These are phyloP conservation scores for Tricholoma furcatifolium DNA, from an alignment of 768 basidiomycete genomes.

Conservation along the genomic window DNA sequence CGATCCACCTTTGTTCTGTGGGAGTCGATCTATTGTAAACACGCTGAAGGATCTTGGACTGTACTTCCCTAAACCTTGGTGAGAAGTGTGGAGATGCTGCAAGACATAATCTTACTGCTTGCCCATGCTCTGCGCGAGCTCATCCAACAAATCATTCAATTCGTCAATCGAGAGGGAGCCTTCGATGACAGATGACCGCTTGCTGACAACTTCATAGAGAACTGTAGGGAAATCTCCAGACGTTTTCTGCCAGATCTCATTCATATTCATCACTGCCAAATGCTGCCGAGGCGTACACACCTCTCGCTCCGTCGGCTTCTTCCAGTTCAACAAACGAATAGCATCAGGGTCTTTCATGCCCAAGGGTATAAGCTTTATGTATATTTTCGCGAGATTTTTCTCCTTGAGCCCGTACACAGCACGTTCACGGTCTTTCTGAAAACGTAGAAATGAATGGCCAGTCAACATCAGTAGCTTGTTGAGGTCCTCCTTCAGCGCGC, in stretches of 20 bases:
- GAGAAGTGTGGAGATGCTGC: conserved; percentile 8
- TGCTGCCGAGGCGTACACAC: conserved; percentile 32
- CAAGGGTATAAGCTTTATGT: conserved; percentile 87
- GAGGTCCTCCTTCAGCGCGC: conserved; percentile 14
- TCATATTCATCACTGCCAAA: background rate
- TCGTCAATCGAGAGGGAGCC: conserved; percentile 79
- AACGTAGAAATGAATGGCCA: background rate
- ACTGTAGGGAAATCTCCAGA: conserved; percentile 90
- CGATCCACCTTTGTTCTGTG: conserved; percentile 92
- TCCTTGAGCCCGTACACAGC: conserved; percentile 94
- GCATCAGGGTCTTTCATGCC: conserved; percentile 80
- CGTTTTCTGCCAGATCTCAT: conserved; percentile 42
- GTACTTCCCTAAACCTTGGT: conserved; percentile 55
- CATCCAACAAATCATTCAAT: conserved; percentile 78
- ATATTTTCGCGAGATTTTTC: conserved; percentile 88
- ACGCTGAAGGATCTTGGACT: conserved; percentile 73
- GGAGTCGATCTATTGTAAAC: conserved; percentile 79
- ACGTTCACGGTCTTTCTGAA: conserved; percentile 90
- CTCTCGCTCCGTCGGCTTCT: conserved; percentile 67
- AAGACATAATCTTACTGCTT: conserved; percentile 57
- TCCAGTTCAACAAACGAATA: conserved; percentile 86
- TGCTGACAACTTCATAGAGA: conserved; percentile 82
- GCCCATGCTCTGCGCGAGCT: conserved; percentile 67
- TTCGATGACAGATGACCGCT: conserved; percentile 77
- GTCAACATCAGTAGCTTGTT: background rate